Evolutionary conservation across 768 basidiomycete species (phyloP).

Genomic region (Boletus coccyginus): DNA sequence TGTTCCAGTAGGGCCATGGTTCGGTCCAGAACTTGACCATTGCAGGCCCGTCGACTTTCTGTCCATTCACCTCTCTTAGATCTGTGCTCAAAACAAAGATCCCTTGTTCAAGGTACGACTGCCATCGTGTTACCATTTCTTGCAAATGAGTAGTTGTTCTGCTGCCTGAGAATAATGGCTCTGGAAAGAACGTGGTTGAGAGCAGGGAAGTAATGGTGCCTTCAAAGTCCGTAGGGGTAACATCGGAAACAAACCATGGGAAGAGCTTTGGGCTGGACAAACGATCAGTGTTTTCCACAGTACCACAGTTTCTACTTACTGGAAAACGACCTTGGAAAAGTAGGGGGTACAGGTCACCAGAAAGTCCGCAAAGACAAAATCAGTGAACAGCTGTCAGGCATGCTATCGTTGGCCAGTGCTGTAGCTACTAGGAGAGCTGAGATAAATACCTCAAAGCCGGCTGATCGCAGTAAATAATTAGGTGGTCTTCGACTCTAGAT

Average conservation of each 20-base stretch:
- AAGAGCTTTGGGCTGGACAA: conserved; percentile 79
- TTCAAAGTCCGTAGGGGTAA: conserved; percentile 82
- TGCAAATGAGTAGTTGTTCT: conserved; percentile 43
- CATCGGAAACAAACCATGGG: conserved; percentile 98
- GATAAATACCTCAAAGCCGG: conserved; percentile 79
- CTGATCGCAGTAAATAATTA: conserved; percentile 36
- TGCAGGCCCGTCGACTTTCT: conserved; percentile 24
- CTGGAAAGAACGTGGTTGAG: conserved; percentile 55
- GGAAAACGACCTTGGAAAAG: conserved; percentile 80
- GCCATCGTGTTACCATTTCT: conserved; percentile 70
- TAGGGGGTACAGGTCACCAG: conserved; percentile 86
- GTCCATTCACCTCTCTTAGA: conserved; percentile 24
- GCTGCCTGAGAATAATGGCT: conserved; percentile 21
- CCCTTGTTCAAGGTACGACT: conserved; percentile 62
- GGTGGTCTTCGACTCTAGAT: neutral
- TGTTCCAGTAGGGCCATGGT: conserved; percentile 74
- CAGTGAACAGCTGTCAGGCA: conserved; percentile 76
- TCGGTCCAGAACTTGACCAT: conserved; percentile 67
- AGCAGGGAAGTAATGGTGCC: conserved; percentile 56
- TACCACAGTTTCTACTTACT: conserved; percentile 50
- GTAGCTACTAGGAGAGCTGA: neutral
- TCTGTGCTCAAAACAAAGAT: conserved; percentile 61
- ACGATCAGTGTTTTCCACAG: conserved; percentile 9
- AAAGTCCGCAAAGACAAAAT: conserved; percentile 91
- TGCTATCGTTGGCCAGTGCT: neutral